Conservation (phyloP, 2,329 filamentous ascomycete genomes). For the Helicocarpus griseus region DNA sequence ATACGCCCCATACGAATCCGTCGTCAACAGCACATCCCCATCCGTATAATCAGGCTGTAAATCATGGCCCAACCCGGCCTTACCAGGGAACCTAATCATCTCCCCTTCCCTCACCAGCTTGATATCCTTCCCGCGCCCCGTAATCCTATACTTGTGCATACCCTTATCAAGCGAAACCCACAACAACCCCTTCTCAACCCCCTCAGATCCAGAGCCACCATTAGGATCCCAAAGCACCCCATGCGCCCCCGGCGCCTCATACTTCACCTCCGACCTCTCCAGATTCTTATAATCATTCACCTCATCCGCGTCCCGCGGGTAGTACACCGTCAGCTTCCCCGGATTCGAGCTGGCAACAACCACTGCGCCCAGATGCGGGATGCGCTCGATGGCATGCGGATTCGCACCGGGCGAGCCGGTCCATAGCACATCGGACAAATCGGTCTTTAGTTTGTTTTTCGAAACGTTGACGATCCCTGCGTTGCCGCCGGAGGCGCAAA, state of each 20-base stretch:
- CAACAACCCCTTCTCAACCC: conserved; percentile 3
- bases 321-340: conserved; percentile 12
- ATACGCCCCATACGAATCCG: conserved; percentile 13
- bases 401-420: conserved; percentile 10
- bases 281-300: conserved; percentile 9
- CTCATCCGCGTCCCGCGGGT: conserved; percentile 7
- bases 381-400: conserved; percentile 13
- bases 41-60: conserved; percentile 13
- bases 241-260: conserved; percentile 5
- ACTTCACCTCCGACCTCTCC: conserved; percentile 1
- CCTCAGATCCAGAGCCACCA: neutral
- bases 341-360: conserved; percentile 12
- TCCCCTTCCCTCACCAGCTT: conserved; percentile 1
- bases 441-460: conserved; percentile 35
- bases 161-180: conserved; percentile 6
- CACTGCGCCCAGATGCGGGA: conserved; percentile 12
- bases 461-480: conserved; percentile 40
- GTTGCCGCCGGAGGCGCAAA: conserved; percentile 13
- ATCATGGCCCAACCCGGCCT: conserved; percentile 11
- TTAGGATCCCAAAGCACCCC: conserved; percentile 10
- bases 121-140: conserved; percentile 3
- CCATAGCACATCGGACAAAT: conserved; percentile 11
- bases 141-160: conserved; percentile 8
- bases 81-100: conserved; percentile 5
- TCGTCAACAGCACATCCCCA: conserved; percentile 11